phyloP scores from a whole-genome alignment of 768 basidiomycete genomes.

The Suillus sp. region DNA sequence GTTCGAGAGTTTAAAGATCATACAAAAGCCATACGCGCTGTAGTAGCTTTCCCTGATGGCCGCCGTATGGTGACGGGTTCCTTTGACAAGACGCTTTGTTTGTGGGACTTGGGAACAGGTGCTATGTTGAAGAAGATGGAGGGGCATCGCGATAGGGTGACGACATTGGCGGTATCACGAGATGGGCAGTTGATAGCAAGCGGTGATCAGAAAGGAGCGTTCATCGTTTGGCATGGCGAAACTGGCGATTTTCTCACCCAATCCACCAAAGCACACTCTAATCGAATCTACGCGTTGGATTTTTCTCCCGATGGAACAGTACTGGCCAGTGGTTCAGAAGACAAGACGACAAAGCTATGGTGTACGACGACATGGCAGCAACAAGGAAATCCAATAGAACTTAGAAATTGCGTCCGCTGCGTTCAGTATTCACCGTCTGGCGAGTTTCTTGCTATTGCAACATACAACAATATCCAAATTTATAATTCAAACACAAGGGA shows the following conservation, averaged over 20 bases:
- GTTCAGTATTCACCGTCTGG: not conserved
- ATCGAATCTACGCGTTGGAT: not conserved
- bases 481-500: not conserved
- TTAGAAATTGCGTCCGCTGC: not conserved
- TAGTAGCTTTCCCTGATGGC: not conserved
- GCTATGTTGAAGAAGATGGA: constrained; percentile 3
- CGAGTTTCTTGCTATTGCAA: not conserved
- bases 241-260: not conserved
- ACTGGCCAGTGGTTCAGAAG: not conserved
- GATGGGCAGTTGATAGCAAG: not conserved
- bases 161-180: not conserved
- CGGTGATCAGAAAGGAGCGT: not conserved
- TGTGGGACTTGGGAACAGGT: constrained; percentile 5
- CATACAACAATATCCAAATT: not conserved
- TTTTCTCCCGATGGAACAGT: constrained; percentile 3
- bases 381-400: not conserved
- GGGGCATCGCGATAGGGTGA: constrained; percentile 56
- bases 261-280: not conserved
- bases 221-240: constrained; percentile 1
- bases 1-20: not conserved
- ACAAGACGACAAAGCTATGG: not conserved
- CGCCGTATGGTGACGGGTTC: constrained; percentile 3
- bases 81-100: not conserved
- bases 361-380: not conserved
- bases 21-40: not conserved